Percentiles rank a stretch among this genome's conserved stretches.
Conservation (phyloP, 805 yeast genomes). For the Torulaspora gathmanii region DNA sequence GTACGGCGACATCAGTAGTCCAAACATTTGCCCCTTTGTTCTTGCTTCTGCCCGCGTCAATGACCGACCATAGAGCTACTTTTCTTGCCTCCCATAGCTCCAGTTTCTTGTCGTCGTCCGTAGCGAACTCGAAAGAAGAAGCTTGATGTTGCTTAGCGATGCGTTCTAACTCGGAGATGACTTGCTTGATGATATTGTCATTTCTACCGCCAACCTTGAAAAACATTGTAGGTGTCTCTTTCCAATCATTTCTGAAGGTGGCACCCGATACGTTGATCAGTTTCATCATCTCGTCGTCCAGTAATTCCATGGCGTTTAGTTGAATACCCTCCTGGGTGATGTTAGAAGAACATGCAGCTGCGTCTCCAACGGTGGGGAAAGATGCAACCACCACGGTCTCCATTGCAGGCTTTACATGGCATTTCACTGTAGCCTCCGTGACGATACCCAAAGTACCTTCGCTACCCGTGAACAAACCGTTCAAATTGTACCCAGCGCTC, state of each 20-base stretch:
- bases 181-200: slow-evolving; percentile 40
- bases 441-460: slow-evolving; percentile 79
- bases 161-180: slow-evolving; percentile 42
- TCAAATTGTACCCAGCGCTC: slow-evolving; percentile 74
- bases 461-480: slow-evolving; percentile 68
- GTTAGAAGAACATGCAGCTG: slow-evolving; percentile 63
- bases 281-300: slow-evolving; percentile 69
- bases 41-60: slow-evolving; percentile 56
- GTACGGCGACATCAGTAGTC: slow-evolving; percentile 83
- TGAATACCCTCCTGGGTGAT: slow-evolving; percentile 58
- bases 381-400: slow-evolving; percentile 68
- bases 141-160: slow-evolving; percentile 55
- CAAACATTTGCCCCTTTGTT: slow-evolving; percentile 51
- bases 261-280: slow-evolving; percentile 56
- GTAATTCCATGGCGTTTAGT: slow-evolving; percentile 68
- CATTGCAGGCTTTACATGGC: slow-evolving; percentile 58
- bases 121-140: slow-evolving; percentile 57
- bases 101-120: slow-evolving; percentile 53
- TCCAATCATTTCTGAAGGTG: slow-evolving; percentile 47
- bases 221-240: slow-evolving; percentile 56
- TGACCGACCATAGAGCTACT: slow-evolving; percentile 58
- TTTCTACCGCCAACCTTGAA: slow-evolving; percentile 59
- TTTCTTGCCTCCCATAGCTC: slow-evolving; percentile 77
- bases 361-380: slow-evolving; percentile 63
- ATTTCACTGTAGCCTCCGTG: slow-evolving; percentile 68